Base-by-base conservation (phyloP, 805 yeast species). In the Pichia phayaonensis region DNA sequence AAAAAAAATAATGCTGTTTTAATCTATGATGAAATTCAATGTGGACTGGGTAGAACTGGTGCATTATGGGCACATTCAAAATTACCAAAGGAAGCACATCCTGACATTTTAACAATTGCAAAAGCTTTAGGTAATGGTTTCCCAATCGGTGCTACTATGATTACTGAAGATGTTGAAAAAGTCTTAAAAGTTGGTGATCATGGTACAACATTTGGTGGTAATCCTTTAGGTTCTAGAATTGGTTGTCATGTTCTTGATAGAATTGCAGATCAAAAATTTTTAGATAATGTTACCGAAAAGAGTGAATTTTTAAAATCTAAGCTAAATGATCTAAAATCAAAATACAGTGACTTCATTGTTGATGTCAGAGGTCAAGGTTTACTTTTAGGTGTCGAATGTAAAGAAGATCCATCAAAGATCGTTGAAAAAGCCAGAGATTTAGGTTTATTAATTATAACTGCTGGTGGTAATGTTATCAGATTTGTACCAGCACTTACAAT, bases 121-220 rank as follows among this genome's bases (percentile, higher is more conserved):
- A 94, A 94, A 68, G 97, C 98, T 3, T 73, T 94, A 44, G 99
- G 98, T 54, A 94, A 92, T 64, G 99, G 99, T 15, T 88, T 80
- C 73, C 99, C 99, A 31, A 84, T 94, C 58, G 96, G 95, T 49
- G 99, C 97, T 6, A 86, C 96, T 2, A 77, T 94, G 78, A 81
- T 92, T 51, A 80, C 87, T 49, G 94, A 88, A 56, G 75, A 79
- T 46, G 85, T 94, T 24, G 95, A 90, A 62, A 66, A 72, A 12
- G 79, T 73, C 2, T 71, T 94, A 58, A 74, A 80, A 51, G 92
- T 88, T 22, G 99, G 99, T 51, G 99, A 94, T 64, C 99, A 92
- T 65, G 99, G 99, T 50, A 92, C 98, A 3, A 92, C 99, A 0
- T 92, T 85, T 64, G 98, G 99, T 56, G 99, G 99, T 50, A 94